Percentiles rank a stretch among this genome's conserved stretches.
These are phyloP conservation scores for Stagonosporopsis vannaccii DNA, from an alignment of 2,329 filamentous ascomycete species.

Conservation along the genomic window DNA sequence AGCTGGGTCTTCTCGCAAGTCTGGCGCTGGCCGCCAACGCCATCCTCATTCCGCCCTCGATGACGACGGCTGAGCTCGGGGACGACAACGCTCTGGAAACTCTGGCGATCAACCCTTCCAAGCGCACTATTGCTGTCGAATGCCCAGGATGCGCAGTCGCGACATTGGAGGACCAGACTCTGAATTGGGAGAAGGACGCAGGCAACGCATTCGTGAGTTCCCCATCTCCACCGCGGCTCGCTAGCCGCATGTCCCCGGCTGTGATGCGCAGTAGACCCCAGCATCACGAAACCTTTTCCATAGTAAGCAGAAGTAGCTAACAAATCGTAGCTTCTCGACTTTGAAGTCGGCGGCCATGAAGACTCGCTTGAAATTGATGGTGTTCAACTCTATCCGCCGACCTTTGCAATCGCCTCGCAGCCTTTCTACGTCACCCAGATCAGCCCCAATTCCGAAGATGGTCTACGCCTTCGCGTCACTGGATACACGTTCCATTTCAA, in stretches of 20 bases:
- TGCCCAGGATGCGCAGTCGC: conserved; percentile 47
- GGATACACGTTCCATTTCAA: conserved; percentile 47
- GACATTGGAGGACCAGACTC: conserved; percentile 25
- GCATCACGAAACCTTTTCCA: neutral
- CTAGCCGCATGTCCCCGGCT: conserved; percentile 2
- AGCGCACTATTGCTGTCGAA: conserved; percentile 43
- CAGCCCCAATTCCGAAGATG: conserved; percentile 34
- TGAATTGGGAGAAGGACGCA: conserved; percentile 39
- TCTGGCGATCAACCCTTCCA: conserved; percentile 43
- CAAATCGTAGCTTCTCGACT: conserved; percentile 44
- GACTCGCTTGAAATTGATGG: conserved; percentile 46
- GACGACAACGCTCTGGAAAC: conserved; percentile 42
- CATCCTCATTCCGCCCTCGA: conserved; percentile 44
- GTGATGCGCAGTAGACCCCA: neutral
- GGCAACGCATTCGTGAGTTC: conserved; percentile 48
- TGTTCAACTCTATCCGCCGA: conserved; percentile 49
- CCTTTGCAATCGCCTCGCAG: conserved; percentile 37
- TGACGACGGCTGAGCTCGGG: conserved; percentile 37
- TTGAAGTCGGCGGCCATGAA: conserved; percentile 43
- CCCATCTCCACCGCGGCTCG: neutral
- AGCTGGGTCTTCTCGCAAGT: conserved; percentile 43
- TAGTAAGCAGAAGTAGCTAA: conserved; percentile 23
- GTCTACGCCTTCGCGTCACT: conserved; percentile 45
- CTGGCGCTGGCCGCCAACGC: conserved; percentile 49
- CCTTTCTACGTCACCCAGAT: conserved; percentile 46